phyloP scores from a whole-genome alignment of 1,284 basidiomycete genomes.

The Moesziomyces globuligerus region DNA sequence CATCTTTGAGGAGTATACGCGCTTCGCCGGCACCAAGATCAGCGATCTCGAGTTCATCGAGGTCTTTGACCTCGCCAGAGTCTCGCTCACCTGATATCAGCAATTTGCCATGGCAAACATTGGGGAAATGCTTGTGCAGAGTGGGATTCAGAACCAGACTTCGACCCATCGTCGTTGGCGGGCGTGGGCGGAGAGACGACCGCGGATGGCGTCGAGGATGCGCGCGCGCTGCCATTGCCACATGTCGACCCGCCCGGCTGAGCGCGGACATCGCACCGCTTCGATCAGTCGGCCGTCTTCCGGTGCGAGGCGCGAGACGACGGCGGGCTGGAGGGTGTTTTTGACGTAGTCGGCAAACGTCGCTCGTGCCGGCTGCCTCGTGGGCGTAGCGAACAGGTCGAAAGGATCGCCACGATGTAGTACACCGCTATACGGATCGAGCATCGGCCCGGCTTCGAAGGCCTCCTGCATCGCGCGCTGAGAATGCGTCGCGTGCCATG shows the following conservation, averaged over 20 bases:
- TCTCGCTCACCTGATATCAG: slow-evolving; percentile 9
- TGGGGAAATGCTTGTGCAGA: background rate
- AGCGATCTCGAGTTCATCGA: slow-evolving; percentile 64
- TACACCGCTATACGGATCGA: too few relatives aligned
- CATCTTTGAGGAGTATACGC: slow-evolving; percentile 65
- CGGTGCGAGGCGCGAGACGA: too few relatives aligned
- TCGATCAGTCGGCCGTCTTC: too few relatives aligned
- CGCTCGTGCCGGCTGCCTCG: background rate
- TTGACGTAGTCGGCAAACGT: slow-evolving; percentile 17
- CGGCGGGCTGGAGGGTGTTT: slow-evolving; percentile 13
- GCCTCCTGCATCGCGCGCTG: slow-evolving; percentile 1
- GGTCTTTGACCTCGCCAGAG: slow-evolving; percentile 51
- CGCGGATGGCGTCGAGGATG: slow-evolving; percentile 33
- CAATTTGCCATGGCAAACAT: too few relatives aligned
- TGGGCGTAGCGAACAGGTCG: slow-evolving; percentile 7
- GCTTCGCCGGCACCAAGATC: slow-evolving; percentile 62
- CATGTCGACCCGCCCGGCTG: slow-evolving; percentile 16
- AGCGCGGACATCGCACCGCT: slow-evolving; percentile 25
- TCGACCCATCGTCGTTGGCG: slow-evolving; percentile 31
- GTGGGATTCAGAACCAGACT: slow-evolving; percentile 25
- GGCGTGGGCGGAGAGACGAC: slow-evolving; percentile 3
- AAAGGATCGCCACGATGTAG: slow-evolving; percentile 19
- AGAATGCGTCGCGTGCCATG: slow-evolving; percentile 28
- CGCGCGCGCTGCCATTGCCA: slow-evolving; percentile 36
- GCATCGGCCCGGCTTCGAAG: too few relatives aligned